A percentile compares a stretch with the other conserved stretches of the same genome.
phyloP scores from a whole-genome alignment of 352 stramenopile species.

The Globisporangium recalcitrans region DNA sequence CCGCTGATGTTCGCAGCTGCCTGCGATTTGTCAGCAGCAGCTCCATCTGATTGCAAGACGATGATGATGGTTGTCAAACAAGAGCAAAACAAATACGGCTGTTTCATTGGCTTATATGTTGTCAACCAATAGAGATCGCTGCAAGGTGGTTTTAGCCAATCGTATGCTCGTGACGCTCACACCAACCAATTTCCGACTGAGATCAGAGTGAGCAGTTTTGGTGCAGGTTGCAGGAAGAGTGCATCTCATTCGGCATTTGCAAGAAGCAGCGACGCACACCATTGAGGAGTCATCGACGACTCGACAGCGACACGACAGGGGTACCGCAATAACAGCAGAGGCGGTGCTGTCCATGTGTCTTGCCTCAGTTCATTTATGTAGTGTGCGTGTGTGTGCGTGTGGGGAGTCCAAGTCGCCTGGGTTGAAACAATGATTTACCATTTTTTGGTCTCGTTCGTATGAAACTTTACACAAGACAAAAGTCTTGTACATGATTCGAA shows the following conservation, averaged over 20 bases:
- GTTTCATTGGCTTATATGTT: not conserved
- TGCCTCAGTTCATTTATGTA: not conserved
- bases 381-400: conserved; percentile 1
- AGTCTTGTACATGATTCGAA: conserved; percentile 39
- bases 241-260: conserved; percentile 9
- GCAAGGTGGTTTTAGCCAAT: no score
- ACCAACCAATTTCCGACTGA: conserved; percentile 12
- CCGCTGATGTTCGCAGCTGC: not conserved
- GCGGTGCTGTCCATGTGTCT: not conserved
- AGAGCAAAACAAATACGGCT: not conserved
- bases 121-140: not conserved
- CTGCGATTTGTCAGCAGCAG: not conserved
- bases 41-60: not conserved
- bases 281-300: no score
- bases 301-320: not conserved
- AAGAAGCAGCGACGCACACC: not conserved
- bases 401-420: not conserved
- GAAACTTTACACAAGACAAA: conserved; percentile 22
- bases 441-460: conserved; percentile 69
- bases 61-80: not conserved
- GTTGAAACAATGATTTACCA: conserved; percentile 52
- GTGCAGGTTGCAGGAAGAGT: not conserved
- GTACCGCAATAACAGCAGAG: no score
- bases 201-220: no score
- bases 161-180: no score